Evolutionary conservation across 768 basidiomycete species (phyloP).

Genomic region (Suillus spraguei): DNA sequence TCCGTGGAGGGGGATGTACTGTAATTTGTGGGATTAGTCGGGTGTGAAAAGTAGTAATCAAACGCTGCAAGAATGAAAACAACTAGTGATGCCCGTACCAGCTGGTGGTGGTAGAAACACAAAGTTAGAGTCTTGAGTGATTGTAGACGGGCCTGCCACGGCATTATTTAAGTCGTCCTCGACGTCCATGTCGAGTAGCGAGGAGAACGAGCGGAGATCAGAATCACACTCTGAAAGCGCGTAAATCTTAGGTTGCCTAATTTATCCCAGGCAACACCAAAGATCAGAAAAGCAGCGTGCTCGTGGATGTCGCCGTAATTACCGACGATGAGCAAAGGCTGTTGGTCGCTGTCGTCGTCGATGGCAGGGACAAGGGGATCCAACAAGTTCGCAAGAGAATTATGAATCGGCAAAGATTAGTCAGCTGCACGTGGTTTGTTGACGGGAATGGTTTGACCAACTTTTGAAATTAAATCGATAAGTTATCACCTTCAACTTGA

Average conservation of each 20-base stretch:
- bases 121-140: conserved; percentile 22
- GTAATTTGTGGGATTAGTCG: conserved; percentile 21
- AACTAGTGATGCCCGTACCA: conserved; percentile 29
- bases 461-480: neutral
- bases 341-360: conserved; percentile 31
- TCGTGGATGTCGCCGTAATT: conserved; percentile 24
- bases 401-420: conserved; percentile 31
- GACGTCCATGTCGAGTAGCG: conserved; percentile 31
- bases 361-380: conserved; percentile 40
- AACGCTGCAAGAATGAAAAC: conserved; percentile 8
- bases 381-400: conserved; percentile 29
- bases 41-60: conserved; percentile 11
- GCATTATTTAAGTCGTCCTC: conserved; percentile 41
- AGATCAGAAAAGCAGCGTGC: conserved; percentile 3
- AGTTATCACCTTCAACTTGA: neutral
- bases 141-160: conserved; percentile 62
- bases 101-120: conserved; percentile 34
- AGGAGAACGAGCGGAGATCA: conserved; percentile 26
- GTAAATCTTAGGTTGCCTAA: conserved; percentile 19
- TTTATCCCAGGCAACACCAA: conserved; percentile 8
- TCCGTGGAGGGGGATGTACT: conserved; percentile 34
- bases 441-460: neutral
- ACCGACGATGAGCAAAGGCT: conserved; percentile 32
- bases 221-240: conserved; percentile 20
- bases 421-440: conserved; percentile 27